These are phyloP conservation scores for Colletotrichum nymphaeae DNA, from an alignment of 2,329 filamentous ascomycete species.

Conservation along the genomic window DNA sequence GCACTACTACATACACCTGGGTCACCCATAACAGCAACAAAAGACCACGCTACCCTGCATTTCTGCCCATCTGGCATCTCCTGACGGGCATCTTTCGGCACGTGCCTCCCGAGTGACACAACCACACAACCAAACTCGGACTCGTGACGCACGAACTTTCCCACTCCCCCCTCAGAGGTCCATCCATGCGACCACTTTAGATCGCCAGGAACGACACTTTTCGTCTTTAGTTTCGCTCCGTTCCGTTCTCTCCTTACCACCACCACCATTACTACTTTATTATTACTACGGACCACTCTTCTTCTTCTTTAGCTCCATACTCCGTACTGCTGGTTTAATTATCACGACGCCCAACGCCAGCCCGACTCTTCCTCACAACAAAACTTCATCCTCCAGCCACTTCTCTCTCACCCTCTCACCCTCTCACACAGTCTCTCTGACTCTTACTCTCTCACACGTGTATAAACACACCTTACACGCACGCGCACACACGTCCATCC, in stretches of 20 bases:
- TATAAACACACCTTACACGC: neutral
- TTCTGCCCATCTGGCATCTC: neutral
- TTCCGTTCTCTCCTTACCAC: neutral
- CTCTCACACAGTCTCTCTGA: neutral
- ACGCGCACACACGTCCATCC: neutral
- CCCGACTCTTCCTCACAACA: neutral
- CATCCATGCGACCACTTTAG: conserved; percentile 22
- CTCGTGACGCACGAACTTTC: conserved; percentile 32
- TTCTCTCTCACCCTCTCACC: neutral
- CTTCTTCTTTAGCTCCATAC: no score
- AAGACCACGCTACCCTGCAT: neutral
- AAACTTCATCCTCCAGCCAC: neutral
- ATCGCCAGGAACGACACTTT: conserved; percentile 20
- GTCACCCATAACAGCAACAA: neutral
- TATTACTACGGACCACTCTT: neutral
- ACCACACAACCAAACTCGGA: conserved; percentile 20
- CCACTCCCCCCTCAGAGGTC: neutral
- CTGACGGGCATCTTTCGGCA: neutral
- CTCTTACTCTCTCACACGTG: neutral
- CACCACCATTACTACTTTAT: neutral
- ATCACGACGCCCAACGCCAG: neutral
- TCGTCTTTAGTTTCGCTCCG: neutral
- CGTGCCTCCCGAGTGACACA: conserved; percentile 30
- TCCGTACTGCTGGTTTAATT: neutral
- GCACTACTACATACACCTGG: neutral